These are phyloP conservation scores for Licmophora abbreviata DNA, from an alignment of 108 stramenopile genomes.

Conservation along the genomic window DNA sequence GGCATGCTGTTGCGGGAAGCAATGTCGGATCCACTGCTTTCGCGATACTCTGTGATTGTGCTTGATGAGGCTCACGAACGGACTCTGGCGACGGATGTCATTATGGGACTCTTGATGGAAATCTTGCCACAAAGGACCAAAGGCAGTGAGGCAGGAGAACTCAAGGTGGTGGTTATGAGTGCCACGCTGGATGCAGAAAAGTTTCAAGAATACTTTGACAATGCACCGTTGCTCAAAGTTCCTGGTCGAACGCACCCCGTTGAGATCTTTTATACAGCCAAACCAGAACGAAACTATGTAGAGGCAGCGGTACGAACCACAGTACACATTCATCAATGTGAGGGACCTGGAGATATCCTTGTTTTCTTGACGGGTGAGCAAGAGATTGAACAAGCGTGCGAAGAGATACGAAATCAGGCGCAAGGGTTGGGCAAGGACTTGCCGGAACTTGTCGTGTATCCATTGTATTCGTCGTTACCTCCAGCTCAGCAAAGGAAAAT, in stretches of 20 bases:
- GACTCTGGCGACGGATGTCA: constrained; percentile 96
- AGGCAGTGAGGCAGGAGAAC: constrained; percentile 66
- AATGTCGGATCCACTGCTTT: constrained; percentile 93
- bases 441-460: constrained; percentile 87
- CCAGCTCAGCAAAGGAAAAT: constrained; percentile 90
- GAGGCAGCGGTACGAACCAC: constrained; percentile 96
- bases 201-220: constrained; percentile 85
- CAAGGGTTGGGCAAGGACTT: constrained; percentile 49
- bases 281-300: constrained; percentile 97
- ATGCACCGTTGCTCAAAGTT: constrained; percentile 87
- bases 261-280: constrained; percentile 95
- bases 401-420: constrained; percentile 78
- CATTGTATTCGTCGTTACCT: constrained; percentile 95
- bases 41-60: constrained; percentile 87
- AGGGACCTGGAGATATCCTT: constrained; percentile 95
- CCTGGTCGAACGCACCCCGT: constrained; percentile 98
- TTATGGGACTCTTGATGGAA: constrained; percentile 98
- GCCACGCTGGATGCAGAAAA: constrained; percentile 98
- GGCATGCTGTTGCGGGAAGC: constrained; percentile 94
- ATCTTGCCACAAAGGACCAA: constrained; percentile 76
- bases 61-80: constrained; percentile 99
- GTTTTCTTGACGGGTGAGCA: constrained; percentile 98
- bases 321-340: constrained; percentile 96
- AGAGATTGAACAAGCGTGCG: constrained; percentile 98
- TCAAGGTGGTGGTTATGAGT: constrained; percentile 97